These are phyloP conservation scores for Mycena chlorophos DNA, from an alignment of 768 basidiomycete species.

Conservation along the genomic window DNA sequence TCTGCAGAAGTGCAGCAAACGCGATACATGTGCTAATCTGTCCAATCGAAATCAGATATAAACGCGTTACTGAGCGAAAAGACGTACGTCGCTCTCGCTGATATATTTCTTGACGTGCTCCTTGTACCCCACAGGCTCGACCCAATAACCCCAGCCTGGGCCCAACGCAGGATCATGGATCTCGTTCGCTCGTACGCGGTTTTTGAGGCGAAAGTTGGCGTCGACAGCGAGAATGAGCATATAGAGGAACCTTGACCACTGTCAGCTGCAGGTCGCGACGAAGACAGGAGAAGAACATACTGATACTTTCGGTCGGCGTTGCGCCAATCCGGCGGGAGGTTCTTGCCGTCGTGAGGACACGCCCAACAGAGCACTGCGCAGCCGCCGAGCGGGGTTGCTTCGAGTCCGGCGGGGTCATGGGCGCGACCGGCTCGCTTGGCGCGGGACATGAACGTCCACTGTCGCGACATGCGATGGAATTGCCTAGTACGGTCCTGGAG, in stretches of 20 bases:
- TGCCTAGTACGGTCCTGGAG: conserved; percentile 11
- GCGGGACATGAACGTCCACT: conserved; percentile 6
- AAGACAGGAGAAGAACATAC: neutral
- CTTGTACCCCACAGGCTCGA: neutral
- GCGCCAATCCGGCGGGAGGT: conserved; percentile 22
- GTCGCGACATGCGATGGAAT: conserved; percentile 9
- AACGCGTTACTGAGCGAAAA: neutral
- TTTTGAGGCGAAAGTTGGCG: conserved; percentile 29
- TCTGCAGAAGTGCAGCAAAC: conserved; percentile 21
- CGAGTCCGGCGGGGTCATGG: conserved; percentile 6
- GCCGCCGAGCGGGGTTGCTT: conserved; percentile 7
- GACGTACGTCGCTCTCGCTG: conserved; percentile 7
- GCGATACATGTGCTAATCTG: conserved; percentile 23
- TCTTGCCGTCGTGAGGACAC: conserved; percentile 20
- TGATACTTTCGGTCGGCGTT: conserved; percentile 1
- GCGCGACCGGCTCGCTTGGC: conserved; percentile 1
- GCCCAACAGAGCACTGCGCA: conserved; percentile 23
- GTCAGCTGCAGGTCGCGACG: neutral
- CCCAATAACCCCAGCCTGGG: conserved; percentile 11
- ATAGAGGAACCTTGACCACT: conserved; percentile 23
- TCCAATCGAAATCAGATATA: neutral
- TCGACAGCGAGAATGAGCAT: conserved; percentile 25
- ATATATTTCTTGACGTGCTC: conserved; percentile 10
- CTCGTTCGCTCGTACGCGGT: conserved; percentile 4
- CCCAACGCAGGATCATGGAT: conserved; percentile 14